Evolutionary conservation across 768 basidiomycete genomes (phyloP), one percentile per base, ranked within the genome.

Genomic region (Suillus alpinus): DNA sequence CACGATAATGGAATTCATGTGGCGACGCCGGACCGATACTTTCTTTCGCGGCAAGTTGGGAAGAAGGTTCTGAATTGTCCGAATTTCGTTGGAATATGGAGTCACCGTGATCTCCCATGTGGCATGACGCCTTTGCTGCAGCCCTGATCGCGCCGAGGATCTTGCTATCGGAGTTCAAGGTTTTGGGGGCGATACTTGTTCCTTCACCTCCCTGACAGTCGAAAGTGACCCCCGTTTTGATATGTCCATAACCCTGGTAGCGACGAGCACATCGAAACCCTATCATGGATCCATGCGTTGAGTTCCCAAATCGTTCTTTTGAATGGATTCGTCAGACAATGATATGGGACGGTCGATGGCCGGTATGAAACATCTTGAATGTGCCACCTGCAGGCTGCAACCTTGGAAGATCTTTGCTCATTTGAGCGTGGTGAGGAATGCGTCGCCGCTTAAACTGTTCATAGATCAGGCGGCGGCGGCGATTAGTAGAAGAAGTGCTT

Each of bases 391-490:
- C n/a, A n/a, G 26, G 26, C 26, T 78, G 80, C 14, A 81, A 85
- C 62, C 58, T 77, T n/a, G 77, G 76, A 16, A 80, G 80, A 80
- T 59, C 74, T 85, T 8, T 43, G 67, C n/a, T 77, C 78, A 0
- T 78, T 85, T 47, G 69, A 75, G 55, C 78, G 83, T 59, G 62
- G 65, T 9, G 68, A 70, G 2, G 71, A 75, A 36, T 62, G 62
- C 34, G 78, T 83, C 7, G 62, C 69, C 12, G 81, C 76, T 7
- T 72, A 72, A 13, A 59, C 83, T 5, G 39, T 73, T 31, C 69
- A 72, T 58, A 65, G 12, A 14, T 43, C 32, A 37, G 37, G 20
- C 18, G 55, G 40, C n/a, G 63, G 70, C 2, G 74, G 66, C 0
- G 26, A 67, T 31, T 71, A 72, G 49, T 71, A 72, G 49, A 58